Percentiles rank a stretch among this genome's conserved stretches.
Evolutionary conservation across 2,329 filamentous ascomycete species (phyloP).

Genomic region (Monilinia fructigena): DNA sequence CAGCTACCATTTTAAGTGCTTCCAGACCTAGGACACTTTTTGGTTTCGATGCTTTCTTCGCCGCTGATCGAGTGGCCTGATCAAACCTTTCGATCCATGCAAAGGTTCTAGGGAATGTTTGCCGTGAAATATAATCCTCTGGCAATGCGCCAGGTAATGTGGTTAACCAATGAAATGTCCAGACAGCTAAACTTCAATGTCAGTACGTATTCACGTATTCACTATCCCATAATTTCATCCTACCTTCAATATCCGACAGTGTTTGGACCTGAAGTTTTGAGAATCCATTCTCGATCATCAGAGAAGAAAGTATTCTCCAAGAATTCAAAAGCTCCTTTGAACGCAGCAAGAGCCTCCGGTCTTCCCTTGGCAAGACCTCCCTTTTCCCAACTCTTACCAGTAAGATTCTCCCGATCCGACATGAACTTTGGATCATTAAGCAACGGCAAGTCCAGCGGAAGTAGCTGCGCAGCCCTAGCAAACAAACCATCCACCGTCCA

Average conservation of each 20-base stretch:
- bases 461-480: background rate
- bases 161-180: constrained; percentile 65
- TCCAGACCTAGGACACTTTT: constrained; percentile 52
- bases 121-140: constrained; percentile 49
- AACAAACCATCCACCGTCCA: constrained; percentile 50
- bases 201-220: background rate
- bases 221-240: background rate
- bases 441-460: constrained; percentile 6
- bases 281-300: constrained; percentile 66
- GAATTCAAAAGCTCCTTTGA: constrained; percentile 54
- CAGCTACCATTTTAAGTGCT: constrained; percentile 50
- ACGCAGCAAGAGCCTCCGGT: constrained; percentile 56
- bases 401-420: constrained; percentile 54
- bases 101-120: constrained; percentile 58
- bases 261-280: constrained; percentile 52
- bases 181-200: constrained; percentile 45
- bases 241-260: constrained; percentile 66
- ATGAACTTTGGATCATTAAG: constrained; percentile 58
- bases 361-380: constrained; percentile 45
- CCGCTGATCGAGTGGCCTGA: constrained; percentile 46
- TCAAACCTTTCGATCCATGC: constrained; percentile 65
- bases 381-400: constrained; percentile 45
- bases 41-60: constrained; percentile 42
- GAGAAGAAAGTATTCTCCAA: constrained; percentile 62
- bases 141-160: constrained; percentile 56